Evolutionary conservation across 164 flowering plant species (phyloP).

Genomic region (Dillenia suffruticosa): DNA sequence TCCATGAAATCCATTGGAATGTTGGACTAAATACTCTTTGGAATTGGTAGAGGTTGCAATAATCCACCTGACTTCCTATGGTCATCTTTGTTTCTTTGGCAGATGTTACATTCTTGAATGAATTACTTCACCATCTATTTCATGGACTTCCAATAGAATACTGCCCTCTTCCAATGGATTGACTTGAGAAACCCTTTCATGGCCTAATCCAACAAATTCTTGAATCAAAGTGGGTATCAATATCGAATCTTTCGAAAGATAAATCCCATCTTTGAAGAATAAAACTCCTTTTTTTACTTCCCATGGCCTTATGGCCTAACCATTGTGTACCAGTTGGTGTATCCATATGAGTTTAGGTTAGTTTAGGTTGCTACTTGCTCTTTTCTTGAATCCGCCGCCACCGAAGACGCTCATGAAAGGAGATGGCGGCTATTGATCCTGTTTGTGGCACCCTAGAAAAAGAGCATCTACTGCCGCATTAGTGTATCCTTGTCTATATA

Average conservation of each 20-base stretch:
- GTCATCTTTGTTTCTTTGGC: background rate
- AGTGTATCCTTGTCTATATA: too few relatives aligned
- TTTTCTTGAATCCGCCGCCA: too few relatives aligned
- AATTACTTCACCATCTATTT: background rate
- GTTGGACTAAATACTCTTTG: background rate
- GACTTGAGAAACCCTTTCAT: constrained; percentile 7
- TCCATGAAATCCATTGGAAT: constrained; percentile 1
- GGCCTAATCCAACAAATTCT: background rate
- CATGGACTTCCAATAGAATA: constrained; percentile 7
- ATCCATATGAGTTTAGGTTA: too few relatives aligned
- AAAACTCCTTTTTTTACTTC: background rate
- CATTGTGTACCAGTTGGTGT: too few relatives aligned
- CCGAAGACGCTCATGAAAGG: too few relatives aligned
- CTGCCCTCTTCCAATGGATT: background rate
- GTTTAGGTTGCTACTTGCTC: too few relatives aligned
- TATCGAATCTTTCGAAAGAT: background rate
- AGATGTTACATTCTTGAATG: background rate
- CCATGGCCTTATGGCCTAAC: constrained; percentile 1
- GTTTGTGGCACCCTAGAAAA: too few relatives aligned
- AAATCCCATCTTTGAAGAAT: constrained; percentile 1
- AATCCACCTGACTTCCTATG: background rate
- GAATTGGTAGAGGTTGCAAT: background rate
- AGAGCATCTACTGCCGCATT: too few relatives aligned
- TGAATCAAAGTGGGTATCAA: background rate
- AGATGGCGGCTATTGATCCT: too few relatives aligned